Evolutionary conservation across 202 grass and related monocot species (phyloP).

Genomic region (Miscanthus sacchariflorus): DNA sequence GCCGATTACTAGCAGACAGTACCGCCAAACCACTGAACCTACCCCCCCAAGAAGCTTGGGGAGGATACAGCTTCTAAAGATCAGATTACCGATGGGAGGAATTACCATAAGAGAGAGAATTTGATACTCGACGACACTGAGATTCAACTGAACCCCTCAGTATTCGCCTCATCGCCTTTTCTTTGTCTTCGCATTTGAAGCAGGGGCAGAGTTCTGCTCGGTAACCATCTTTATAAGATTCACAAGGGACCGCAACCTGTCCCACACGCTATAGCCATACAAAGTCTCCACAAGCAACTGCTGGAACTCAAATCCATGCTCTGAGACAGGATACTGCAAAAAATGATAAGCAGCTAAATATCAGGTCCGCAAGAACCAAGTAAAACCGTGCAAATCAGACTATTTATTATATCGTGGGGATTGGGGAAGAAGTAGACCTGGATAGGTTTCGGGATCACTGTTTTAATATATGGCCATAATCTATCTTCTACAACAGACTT

Average conservation of each 20-base stretch:
- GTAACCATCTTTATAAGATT: constrained; percentile 83
- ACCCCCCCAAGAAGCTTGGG: not conserved
- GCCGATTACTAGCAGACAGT: not conserved
- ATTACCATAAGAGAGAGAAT: not conserved
- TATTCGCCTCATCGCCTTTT: constrained; percentile 50
- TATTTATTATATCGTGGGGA: not conserved
- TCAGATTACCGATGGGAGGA: not conserved
- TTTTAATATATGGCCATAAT: constrained; percentile 95
- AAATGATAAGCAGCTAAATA: not conserved
- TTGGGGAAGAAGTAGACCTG: constrained; percentile 59
- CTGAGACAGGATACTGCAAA: constrained; percentile 85
- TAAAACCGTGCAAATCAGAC: not conserved
- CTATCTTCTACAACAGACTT: constrained; percentile 98
- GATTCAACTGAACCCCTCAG: not conserved
- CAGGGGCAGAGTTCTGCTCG: constrained; percentile 58
- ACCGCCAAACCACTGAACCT: not conserved
- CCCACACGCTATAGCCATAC: constrained; percentile 84
- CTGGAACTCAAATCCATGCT: constrained; percentile 94
- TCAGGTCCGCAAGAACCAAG: constrained; percentile 23
- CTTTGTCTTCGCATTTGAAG: constrained; percentile 37
- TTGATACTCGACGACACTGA: not conserved
- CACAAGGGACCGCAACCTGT: constrained; percentile 75
- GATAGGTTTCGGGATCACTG: constrained; percentile 93
- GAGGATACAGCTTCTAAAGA: not conserved
- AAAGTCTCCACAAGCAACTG: constrained; percentile 84